These are phyloP conservation scores for Nannochloropsis salina DNA, from an alignment of 108 stramenopile species.

Conservation along the genomic window DNA sequence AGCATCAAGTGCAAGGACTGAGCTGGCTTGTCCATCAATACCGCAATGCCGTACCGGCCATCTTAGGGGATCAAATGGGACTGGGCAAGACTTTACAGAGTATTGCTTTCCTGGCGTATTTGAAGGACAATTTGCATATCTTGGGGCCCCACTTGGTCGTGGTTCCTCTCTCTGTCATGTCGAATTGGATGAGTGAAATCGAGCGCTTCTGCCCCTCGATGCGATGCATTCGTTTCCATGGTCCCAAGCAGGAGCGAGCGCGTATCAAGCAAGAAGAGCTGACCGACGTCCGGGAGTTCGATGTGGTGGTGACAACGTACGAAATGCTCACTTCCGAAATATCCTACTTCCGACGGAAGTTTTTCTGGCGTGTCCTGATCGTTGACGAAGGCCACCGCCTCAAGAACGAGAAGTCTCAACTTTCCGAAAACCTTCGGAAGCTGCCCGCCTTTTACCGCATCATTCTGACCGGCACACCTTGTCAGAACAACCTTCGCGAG, in stretches of 20 bases:
- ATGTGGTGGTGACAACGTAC: slow-evolving; percentile 54
- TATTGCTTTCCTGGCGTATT: slow-evolving; percentile 50
- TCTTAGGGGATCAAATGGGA: slow-evolving; percentile 55
- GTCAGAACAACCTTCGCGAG: slow-evolving; percentile 53
- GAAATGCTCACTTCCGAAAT: slow-evolving; percentile 51
- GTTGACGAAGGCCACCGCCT: slow-evolving; percentile 57
- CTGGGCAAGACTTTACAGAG: slow-evolving; percentile 56
- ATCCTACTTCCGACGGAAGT: slow-evolving; percentile 40
- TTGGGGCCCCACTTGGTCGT: slow-evolving; percentile 52
- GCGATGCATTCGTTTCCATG: slow-evolving; percentile 55
- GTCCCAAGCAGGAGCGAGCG: slow-evolving; percentile 42
- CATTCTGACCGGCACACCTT: slow-evolving; percentile 66
- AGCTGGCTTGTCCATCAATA: slow-evolving; percentile 55
- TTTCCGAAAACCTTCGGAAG: slow-evolving; percentile 48
- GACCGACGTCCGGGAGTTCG: slow-evolving; percentile 45
- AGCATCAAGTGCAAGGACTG: slow-evolving; percentile 49
- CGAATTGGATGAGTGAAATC: slow-evolving; percentile 53
- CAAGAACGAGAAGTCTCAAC: slow-evolving; percentile 53
- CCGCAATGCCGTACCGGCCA: slow-evolving; percentile 46
- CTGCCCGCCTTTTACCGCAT: slow-evolving; percentile 71
- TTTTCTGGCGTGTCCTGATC: slow-evolving; percentile 50
- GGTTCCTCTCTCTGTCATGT: slow-evolving; percentile 51
- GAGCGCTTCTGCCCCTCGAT: slow-evolving; percentile 51
- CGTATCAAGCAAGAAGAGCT: slow-evolving; percentile 49
- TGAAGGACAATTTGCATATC: slow-evolving; percentile 31